A percentile compares a stretch with the other conserved stretches of the same genome.
phyloP scores from a whole-genome alignment of 345 rosid species.

The Citrus trifoliata region DNA sequence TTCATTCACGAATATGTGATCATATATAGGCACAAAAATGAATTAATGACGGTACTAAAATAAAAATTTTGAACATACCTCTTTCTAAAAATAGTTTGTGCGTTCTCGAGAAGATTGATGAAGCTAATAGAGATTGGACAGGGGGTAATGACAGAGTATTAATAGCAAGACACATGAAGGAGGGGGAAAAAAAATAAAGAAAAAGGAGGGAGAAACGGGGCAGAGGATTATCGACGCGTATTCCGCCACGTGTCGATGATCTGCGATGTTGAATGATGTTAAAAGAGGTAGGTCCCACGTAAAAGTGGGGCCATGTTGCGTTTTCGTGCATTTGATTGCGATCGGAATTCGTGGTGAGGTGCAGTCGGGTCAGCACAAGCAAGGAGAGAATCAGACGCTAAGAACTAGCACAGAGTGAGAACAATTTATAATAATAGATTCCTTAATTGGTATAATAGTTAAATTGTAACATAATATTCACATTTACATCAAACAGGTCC shows the following conservation, averaged over 20 bases:
- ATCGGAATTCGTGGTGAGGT: neutral
- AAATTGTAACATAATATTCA: too few species aligned
- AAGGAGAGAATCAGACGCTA: neutral
- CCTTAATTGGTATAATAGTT: too few species aligned
- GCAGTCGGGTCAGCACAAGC: neutral
- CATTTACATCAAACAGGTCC: too few species aligned
- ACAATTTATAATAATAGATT: too few species aligned
- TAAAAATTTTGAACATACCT: slow-evolving; percentile 23
- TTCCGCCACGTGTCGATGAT: slow-evolving; percentile 41
- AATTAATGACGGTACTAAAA: neutral
- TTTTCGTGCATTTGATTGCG: neutral
- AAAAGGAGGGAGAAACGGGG: slow-evolving; percentile 37
- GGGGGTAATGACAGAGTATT: neutral
- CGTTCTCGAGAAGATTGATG: neutral
- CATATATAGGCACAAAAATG: neutral
- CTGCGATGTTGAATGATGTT: neutral
- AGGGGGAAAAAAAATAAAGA: neutral
- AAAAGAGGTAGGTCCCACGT: slow-evolving; percentile 21
- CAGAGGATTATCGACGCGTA: slow-evolving; percentile 19
- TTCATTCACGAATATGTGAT: neutral
- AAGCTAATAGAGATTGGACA: neutral
- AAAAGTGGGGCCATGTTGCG: neutral
- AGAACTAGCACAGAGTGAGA: too few species aligned
- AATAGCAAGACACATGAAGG: neutral
- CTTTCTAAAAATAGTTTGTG: neutral